Percentiles rank a stretch among this genome's conserved stretches.
Conservation (phyloP, 2,329 filamentous ascomycete genomes). For the Claviceps maximensis region DNA sequence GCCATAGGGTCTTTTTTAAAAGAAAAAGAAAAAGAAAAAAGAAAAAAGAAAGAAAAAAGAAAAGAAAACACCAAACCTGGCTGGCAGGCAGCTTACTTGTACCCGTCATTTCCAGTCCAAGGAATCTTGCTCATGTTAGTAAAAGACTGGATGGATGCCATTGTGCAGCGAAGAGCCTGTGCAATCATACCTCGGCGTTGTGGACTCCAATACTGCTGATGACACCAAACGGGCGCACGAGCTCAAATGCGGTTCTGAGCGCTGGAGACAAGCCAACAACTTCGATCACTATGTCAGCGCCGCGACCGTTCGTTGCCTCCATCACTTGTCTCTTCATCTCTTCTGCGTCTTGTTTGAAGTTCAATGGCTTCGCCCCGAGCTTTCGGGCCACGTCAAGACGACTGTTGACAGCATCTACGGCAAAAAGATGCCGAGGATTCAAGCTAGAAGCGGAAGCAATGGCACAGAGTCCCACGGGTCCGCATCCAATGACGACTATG, state of each 20-base stretch:
- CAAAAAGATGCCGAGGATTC: conserved; percentile 62
- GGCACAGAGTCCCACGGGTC: conserved; percentile 74
- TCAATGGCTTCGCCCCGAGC: conserved; percentile 71
- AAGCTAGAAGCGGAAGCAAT: conserved; percentile 64
- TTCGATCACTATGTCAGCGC: conserved; percentile 75
- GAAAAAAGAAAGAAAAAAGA: too few species aligned
- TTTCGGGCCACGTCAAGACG: conserved; percentile 59
- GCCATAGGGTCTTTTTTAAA: conserved; percentile 9
- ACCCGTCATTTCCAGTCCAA: conserved; percentile 52
- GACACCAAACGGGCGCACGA: conserved; percentile 58
- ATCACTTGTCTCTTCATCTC: conserved; percentile 55
- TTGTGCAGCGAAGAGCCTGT: neutral
- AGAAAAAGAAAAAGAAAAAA: too few species aligned
- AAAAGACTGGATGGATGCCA: neutral
- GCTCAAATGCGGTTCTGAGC: conserved; percentile 55
- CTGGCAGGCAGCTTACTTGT: conserved; percentile 26
- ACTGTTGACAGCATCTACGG: conserved; percentile 64
- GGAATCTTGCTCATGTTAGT: conserved; percentile 36
- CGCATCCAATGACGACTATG: conserved; percentile 73
- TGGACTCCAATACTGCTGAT: conserved; percentile 68
- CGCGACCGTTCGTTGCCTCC: conserved; percentile 64
- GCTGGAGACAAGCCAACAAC: conserved; percentile 60
- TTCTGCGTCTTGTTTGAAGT: conserved; percentile 52
- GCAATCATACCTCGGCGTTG: conserved; percentile 46
- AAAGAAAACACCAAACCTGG: neutral